Conservation (phyloP, 2,329 filamentous ascomycete species). For the Sporothrix brasiliensis region DNA sequence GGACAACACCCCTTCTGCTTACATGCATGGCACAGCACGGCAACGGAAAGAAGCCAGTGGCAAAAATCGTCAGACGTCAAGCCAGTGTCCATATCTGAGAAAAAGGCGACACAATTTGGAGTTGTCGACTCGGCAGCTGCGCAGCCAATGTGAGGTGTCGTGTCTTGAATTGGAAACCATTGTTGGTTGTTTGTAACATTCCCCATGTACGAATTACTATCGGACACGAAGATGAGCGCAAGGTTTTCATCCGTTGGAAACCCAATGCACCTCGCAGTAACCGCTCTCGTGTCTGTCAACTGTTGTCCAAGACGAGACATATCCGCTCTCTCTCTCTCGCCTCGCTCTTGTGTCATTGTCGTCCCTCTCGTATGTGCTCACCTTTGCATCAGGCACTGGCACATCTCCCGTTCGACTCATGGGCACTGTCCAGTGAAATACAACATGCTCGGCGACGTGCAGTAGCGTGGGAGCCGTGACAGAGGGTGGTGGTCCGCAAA, state of each 20-base stretch:
- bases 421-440: not conserved
- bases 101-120: constrained; percentile 6
- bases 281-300: not conserved
- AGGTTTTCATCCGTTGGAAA: not conserved
- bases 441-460: constrained; percentile 12
- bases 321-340: not conserved
- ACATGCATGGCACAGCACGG: not conserved
- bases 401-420: constrained; percentile 22
- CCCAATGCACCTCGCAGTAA: not conserved
- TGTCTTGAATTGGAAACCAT: constrained; percentile 3
- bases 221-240: constrained; percentile 10
- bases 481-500: not conserved
- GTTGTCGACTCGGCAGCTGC: constrained; percentile 3
- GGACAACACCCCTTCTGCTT: not conserved
- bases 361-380: too few species aligned
- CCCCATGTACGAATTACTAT: not conserved
- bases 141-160: not conserved
- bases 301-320: not conserved
- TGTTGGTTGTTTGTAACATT: not conserved
- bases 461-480: constrained; percentile 14
- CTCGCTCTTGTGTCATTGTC: not conserved
- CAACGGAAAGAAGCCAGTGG: not conserved
- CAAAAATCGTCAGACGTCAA: not conserved
- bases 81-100: too few species aligned
- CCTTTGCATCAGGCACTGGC: too few species aligned